Evolutionary conservation across 2,329 filamentous ascomycete genomes (phyloP).

Genomic region (Penicillium sp.): DNA sequence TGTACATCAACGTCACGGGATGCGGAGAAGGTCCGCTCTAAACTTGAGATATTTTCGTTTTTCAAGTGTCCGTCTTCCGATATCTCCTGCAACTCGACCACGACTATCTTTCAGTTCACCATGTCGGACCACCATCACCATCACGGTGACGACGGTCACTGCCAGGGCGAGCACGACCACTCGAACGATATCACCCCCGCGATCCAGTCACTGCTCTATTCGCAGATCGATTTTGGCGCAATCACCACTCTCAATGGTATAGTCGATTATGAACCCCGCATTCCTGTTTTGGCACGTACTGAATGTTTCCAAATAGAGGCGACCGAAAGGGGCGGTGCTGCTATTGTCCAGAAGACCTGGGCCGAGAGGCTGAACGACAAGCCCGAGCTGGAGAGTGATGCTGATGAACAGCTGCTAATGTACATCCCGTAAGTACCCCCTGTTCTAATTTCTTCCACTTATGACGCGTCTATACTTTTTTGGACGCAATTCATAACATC

Average conservation of each 20-base stretch:
- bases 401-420: slow-evolving; percentile 92
- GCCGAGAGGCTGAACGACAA: slow-evolving; percentile 67
- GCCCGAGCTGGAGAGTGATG: slow-evolving; percentile 79
- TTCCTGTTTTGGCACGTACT: background rate
- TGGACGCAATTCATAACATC: background rate
- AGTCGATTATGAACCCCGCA: background rate
- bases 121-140: slow-evolving; percentile 42
- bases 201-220: slow-evolving; percentile 85
- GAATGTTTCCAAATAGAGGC: slow-evolving; percentile 48
- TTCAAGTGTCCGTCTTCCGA: background rate
- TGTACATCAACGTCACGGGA: slow-evolving; percentile 20
- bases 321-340: slow-evolving; percentile 63
- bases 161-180: slow-evolving; percentile 70
- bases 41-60: background rate
- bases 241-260: slow-evolving; percentile 77
- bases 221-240: slow-evolving; percentile 84
- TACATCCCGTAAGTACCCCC: slow-evolving; percentile 68
- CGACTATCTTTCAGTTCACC: background rate
- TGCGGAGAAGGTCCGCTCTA: slow-evolving; percentile 19
- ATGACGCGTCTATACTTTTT: background rate
- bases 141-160: slow-evolving; percentile 45
- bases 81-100: background rate
- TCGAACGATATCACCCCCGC: slow-evolving; percentile 89
- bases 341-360: slow-evolving; percentile 89
- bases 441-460: background rate